Conservation (phyloP, 176 grass and related monocot genomes). For the Saccharum officinarum region DNA sequence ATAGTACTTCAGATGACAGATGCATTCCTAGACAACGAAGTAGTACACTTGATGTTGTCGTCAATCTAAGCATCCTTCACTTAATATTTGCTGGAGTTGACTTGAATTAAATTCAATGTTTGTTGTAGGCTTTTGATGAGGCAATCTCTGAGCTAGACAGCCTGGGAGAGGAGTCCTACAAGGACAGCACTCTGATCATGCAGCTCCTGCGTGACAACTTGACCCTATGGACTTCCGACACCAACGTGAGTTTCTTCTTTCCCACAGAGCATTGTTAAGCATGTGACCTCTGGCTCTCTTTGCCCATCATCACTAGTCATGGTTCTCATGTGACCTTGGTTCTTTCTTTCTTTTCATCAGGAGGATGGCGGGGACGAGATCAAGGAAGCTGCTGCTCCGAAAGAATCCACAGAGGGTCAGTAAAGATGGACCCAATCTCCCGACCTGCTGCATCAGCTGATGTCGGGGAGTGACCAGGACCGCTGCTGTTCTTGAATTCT, state of each 20-base stretch:
- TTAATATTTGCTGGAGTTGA: background rate
- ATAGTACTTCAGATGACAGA: background rate
- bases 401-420: conserved; percentile 59
- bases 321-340: conserved; percentile 6
- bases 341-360: conserved; percentile 18
- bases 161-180: conserved; percentile 93
- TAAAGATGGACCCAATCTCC: conserved; percentile 27
- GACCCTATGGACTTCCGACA: conserved; percentile 91
- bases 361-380: conserved; percentile 70
- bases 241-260: conserved; percentile 44
- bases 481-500: conserved; percentile 25
- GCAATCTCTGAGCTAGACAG: conserved; percentile 90
- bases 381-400: conserved; percentile 62
- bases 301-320: background rate
- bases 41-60: background rate
- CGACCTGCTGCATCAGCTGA: conserved; percentile 19
- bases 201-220: conserved; percentile 89
- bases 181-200: conserved; percentile 95
- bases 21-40: background rate
- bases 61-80: background rate
- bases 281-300: background rate
- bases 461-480: conserved; percentile 20
- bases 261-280: too few relatives aligned
- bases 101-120: background rate
- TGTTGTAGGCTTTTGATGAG: conserved; percentile 76